Percentiles rank a stretch among this genome's conserved stretches.
Conservation (phyloP, 2,329 filamentous ascomycete genomes). For the Botrytis pseudocinerea region DNA sequence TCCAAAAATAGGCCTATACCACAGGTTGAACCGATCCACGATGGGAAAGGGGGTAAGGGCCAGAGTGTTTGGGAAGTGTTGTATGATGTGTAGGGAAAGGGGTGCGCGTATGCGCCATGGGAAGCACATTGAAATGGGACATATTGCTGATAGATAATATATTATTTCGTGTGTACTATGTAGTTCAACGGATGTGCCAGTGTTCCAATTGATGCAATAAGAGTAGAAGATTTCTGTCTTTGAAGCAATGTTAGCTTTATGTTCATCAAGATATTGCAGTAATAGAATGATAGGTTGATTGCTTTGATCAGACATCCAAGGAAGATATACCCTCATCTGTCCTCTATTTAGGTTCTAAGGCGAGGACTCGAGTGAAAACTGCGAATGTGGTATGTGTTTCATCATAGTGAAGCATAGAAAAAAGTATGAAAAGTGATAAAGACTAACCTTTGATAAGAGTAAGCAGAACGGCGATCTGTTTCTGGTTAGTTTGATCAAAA, state of each 20-base stretch:
- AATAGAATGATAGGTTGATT: constrained; percentile 5
- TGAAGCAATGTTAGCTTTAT: constrained; percentile 11
- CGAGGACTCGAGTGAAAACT: constrained; percentile 80
- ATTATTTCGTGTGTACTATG: constrained; percentile 11
- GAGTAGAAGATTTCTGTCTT: constrained; percentile 1
- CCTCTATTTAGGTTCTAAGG: constrained; percentile 61
- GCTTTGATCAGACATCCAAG: constrained; percentile 70
- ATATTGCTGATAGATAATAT: background rate
- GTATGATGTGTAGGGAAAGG: background rate
- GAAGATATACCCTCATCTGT: constrained; percentile 69
- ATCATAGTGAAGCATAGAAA: constrained; percentile 54
- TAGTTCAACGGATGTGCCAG: background rate
- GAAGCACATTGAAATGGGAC: background rate
- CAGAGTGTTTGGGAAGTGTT: constrained; percentile 77
- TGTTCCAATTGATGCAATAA: background rate
- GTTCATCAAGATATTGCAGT: background rate
- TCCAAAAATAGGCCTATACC: constrained; percentile 83
- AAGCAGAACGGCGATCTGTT: background rate
- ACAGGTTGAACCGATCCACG: constrained; percentile 51
- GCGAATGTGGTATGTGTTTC: constrained; percentile 79
- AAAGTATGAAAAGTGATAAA: constrained; percentile 21
- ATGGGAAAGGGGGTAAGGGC: constrained; percentile 61
- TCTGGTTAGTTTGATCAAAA: constrained; percentile 1
- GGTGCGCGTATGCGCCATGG: background rate
- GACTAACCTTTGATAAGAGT: constrained; percentile 22